Base-by-base conservation (phyloP, 495 filamentous ascomycete genomes). In the Halenospora varia region DNA sequence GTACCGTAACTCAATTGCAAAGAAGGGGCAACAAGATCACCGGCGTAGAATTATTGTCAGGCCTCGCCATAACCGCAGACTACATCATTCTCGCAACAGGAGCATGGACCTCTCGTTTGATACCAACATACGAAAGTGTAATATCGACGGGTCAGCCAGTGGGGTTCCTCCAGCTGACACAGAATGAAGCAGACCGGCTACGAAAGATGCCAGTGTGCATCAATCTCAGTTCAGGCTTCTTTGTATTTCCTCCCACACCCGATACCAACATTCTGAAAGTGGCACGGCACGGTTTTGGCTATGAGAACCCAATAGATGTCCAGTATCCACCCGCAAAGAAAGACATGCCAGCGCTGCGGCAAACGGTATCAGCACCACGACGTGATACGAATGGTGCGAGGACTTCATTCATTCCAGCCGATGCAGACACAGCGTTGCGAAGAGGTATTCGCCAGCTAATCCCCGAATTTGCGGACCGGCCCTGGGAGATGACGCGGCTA, bases 181-280 rank as follows among this genome's bases (percentile, higher is more conserved):
- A 74, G 22, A 71, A 71, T 4, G 82, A 84, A 65, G 76, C 75
- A 1, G 73, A 71, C 2, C 55, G 60, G 13, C 70, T 85, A 4
- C 73, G 74, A 9, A 77, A 77, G 17, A 80, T 83, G 47, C 80
- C 82, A 0, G 76, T 82, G 1, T 79, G 74, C 2, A 79, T 82
- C 52, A 75, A 71, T 9, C 73, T 80, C 10, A 80, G 83, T 65
- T 64, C 83, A 15, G 80, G 80, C 0, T 83, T 83, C 69, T 80
- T 82, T 63, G n/a, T n/a, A n/a, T 85, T 83, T 52, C 80, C 83
- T 60, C 80, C 81, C 0, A 80, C 82, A 61, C 74, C 70, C 1
- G 72, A 74, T 62, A 81, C 79, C 0, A 73, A 77, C 24, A 56
- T 82, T 20, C 54, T 82, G 26, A 85, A 84, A 70, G 61, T 85